Base-by-base conservation (phyloP, 2,329 filamentous ascomycete genomes). In the Triangularia setosa region DNA sequence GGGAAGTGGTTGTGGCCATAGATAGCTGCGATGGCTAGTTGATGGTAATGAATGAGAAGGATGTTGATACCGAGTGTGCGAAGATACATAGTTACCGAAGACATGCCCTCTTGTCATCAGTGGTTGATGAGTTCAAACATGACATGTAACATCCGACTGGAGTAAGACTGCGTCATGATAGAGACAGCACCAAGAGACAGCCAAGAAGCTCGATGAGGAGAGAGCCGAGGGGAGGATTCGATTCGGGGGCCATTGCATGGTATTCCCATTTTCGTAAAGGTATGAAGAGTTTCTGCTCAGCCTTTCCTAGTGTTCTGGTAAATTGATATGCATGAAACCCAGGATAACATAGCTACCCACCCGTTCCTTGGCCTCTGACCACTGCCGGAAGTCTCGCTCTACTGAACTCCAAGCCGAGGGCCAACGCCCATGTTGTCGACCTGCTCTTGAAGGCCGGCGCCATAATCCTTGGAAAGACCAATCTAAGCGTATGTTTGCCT, bases 231-330 rank as follows among this genome's bases (percentile, higher is more conserved):
- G 64, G 2, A 25, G 16, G 0, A 7, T 30, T 14, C 52, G 0
- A 7, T 30, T 14, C 52, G 66, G 5, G 57, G 66, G 12, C 59
- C 48, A 7, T 30, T 68, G 7, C 66, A 68, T 40, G 66, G 66
- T 8, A 66, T 68, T 12, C 66, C 66, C 1, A 63, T 66, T 21
- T 44, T 64, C 3, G 21, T 66, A n/a, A 68, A 65, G 16, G 35
- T 40, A 40, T 40, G 62, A 7, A 9, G 58, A 40, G 14, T 14
- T 16, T 2, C 2, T 25, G 62, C 7, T n/a, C 9, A 14, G 35
- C 35, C 14, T 40, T n/a, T 9, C 3, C 14, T 40, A 3, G 14
- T 7, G 2, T 40, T 14, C 11, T 35, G 30, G 4, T 8, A 28
- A 28, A 28, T 8, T 28, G 27, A 28, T 28, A n/a, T 28, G 27